Evolutionary conservation across 2,329 filamentous ascomycete species (phyloP), one percentile per base, ranked within the genome.

Genomic region (Lasiodiplodia hormozganensis): DNA sequence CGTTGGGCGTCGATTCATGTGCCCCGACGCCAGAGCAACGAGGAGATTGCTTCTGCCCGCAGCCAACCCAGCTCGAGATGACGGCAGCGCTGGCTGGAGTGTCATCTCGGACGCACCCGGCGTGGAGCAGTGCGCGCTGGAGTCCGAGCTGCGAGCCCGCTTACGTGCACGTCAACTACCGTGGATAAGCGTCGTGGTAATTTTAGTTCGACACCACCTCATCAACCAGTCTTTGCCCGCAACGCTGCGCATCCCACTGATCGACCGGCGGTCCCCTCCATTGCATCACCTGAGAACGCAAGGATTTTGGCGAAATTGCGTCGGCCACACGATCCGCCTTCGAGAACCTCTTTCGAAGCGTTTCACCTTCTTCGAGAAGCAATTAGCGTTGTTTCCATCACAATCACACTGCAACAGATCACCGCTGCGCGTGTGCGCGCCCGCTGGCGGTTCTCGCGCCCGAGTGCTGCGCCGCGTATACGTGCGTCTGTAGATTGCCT

Each of bases 341-440:
- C 65, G 47, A 51, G 65, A 68, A 68, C 31, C 38, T 28, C 57
- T 38, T 60, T 60, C 57, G 57, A 60, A 60, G 58, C n/a, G 58
- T 68, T 68, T 68, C 65, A 60, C 25, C 56, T 68, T 43, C 65
- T 68, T 68, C 65, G 34, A 53, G 54, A 65, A 65, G 49, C 40
- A 62, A 62, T 34, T 62, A 62, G 58, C 25, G 58, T 62, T 60
- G 58, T 62, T 60, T 60, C 57, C 38, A 47, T 14, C 36, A 36
- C 56, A 60, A 60, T 43, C 16, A 60, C 36, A 28, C 54, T 57
- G 54, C 18, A 58, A 58, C 54, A 40, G 54, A 58, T 58, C 54
- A 58, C 36, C 36, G 54, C 54, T 16, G 54, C 54, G 36, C 28
- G 18, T 28, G 40, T 51, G 58, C 58, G 16, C 40, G 23, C 58